A percentile compares a stretch with the other conserved stretches of the same genome.
Conservation (phyloP, 192 early-diverging fungal species). For the Lobosporangium transversale region DNA sequence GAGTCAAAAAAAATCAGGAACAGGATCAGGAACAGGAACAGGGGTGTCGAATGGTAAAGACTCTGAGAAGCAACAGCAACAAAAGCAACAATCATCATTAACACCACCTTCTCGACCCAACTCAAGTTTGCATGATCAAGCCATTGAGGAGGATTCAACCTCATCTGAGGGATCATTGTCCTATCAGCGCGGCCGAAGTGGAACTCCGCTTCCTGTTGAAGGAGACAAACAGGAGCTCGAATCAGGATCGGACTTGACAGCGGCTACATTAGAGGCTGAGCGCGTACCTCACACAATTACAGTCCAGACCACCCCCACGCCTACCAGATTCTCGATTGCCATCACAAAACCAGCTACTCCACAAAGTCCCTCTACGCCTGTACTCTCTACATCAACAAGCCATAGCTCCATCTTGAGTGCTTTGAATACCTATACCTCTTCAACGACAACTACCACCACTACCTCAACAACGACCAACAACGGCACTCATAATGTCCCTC, state of each 20-base stretch:
- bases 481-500: background rate
- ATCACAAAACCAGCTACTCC: conserved; percentile 27
- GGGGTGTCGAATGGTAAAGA: conserved; percentile 4
- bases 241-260: background rate
- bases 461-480: background rate
- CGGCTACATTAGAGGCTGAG: conserved; percentile 17
- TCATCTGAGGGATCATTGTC: conserved; percentile 39
- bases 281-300: conserved; percentile 38
- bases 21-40: background rate
- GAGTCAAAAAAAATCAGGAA: conserved; percentile 23
- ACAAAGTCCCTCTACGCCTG: conserved; percentile 18
- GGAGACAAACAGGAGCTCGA: conserved; percentile 30
- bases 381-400: conserved; percentile 31
- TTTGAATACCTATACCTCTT: background rate
- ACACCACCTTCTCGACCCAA: background rate
- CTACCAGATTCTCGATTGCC: conserved; percentile 41
- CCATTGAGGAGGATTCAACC: conserved; percentile 38
- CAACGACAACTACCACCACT: conserved; percentile 9
- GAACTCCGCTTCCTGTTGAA: background rate
- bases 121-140: conserved; percentile 28
- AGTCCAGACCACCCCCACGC: conserved; percentile 32
- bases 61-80: conserved; percentile 13
- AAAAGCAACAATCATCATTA: conserved; percentile 6
- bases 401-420: conserved; percentile 27
- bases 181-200: background rate